Base-by-base conservation (phyloP, 2,329 filamentous ascomycete genomes). In the Aspergillus terreus region DNA sequence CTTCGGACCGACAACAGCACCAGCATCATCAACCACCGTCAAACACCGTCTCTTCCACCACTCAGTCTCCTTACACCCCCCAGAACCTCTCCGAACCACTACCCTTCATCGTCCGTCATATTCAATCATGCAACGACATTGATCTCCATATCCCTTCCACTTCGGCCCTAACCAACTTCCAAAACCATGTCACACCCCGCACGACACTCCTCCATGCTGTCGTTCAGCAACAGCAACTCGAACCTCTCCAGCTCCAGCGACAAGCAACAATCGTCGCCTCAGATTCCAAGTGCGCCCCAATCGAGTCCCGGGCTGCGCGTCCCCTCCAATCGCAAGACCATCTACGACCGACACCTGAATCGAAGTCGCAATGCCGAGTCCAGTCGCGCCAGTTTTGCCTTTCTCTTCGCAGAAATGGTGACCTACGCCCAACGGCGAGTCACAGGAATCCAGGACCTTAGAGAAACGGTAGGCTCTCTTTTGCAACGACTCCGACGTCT, bases 361-460 rank as follows among this genome's bases (percentile, higher is more conserved):
- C 88, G 94, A 58, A 87, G 86, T 63, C 89, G 90, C 70, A 90
- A 88, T 63, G 83, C 88, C 52, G 92, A 97, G 78, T 83, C 95
- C 60, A 96, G 91, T 71, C 88, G 95, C 68, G 84, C 94, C 10
- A 91, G 90, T 73, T 97, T 99, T 74, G 92, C 94, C 40, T 97
- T 95, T 72, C 80, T 99, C 53, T 97, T 99, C 70, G 86, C 87
- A 54, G 92, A 96, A 77, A 96, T 97, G 88, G 92, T 99, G 46
- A 86, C 85, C 64, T 97, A 97, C 72, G 92, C 94, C 61, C 94
- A 97, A 71, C 82, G 86, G 64, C 82, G 89, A 56, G 92, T 96
- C 49, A 94, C 88, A 60, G 92, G 90, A 6, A 95, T 99, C 53
- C 87, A 92, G 64, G 94, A 97, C 71, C 78, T 99, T 99, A 15